A percentile compares a stretch with the other conserved stretches of the same genome.
Evolutionary conservation across 441 rosid genomes (phyloP).

Genomic region (Metrosideros polymorpha): DNA sequence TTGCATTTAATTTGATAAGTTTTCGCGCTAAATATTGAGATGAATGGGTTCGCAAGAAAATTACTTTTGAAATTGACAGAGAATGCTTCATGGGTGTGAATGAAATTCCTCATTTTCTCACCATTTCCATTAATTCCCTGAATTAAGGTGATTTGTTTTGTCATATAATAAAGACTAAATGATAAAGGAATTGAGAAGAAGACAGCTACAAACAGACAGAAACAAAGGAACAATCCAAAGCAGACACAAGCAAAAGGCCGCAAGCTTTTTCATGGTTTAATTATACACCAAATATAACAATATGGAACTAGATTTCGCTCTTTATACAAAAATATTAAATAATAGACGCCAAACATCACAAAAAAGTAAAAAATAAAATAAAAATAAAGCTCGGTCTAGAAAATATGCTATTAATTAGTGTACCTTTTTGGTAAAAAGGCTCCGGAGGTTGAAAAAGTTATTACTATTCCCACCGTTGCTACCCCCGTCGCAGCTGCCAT

Average conservation of each 20-base stretch:
- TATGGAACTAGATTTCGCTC: not conserved
- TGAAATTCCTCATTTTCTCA: not conserved
- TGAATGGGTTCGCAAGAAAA: not conserved
- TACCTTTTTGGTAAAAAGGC: slow-evolving; percentile 53
- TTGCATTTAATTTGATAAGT: too few relatives aligned
- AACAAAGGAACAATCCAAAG: not conserved
- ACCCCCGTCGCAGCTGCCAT: not conserved
- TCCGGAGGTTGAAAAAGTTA: slow-evolving; percentile 48
- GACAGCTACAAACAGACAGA: not conserved
- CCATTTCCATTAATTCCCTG: not conserved
- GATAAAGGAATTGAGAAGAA: not conserved
- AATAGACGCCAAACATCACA: not conserved
- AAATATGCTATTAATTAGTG: slow-evolving; percentile 7
- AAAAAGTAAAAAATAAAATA: not conserved
- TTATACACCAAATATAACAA: not conserved
- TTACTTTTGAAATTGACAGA: not conserved
- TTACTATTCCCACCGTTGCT: slow-evolving; percentile 7
- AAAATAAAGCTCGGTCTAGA: not conserved
- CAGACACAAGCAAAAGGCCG: not conserved
- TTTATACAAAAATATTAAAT: not conserved
- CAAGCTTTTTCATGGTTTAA: not conserved
- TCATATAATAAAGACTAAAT: not conserved
- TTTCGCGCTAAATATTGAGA: not conserved
- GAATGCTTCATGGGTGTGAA: not conserved
- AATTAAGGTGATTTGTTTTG: not conserved